Evolutionary conservation across 2,329 filamentous ascomycete genomes (phyloP).

Genomic region (Clonostachys sp.): DNA sequence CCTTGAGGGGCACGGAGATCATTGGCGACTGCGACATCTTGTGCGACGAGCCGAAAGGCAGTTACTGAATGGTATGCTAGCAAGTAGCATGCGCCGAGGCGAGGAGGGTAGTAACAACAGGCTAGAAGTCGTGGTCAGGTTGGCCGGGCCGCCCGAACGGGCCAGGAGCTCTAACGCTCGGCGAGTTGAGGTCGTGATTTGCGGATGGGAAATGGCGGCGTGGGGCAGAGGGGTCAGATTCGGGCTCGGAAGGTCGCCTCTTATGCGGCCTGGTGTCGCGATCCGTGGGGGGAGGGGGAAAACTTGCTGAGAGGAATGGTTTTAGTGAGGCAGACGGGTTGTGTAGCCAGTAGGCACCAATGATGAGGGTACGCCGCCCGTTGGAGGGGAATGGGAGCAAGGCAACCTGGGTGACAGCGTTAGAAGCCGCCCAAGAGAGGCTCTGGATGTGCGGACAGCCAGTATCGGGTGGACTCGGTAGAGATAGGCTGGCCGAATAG

Average conservation of each 20-base stretch:
- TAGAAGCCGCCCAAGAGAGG: too few species aligned
- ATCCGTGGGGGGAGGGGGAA: neutral
- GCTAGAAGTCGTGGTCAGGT: too few species aligned
- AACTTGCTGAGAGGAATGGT: neutral
- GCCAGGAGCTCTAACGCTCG: neutral
- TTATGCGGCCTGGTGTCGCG: slow-evolving; percentile 21
- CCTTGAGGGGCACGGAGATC: slow-evolving; percentile 90
- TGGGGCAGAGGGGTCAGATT: slow-evolving; percentile 5
- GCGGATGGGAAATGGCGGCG: slow-evolving; percentile 1
- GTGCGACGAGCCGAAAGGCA: slow-evolving; percentile 7
- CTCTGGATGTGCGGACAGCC: too few species aligned
- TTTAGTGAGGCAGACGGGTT: neutral
- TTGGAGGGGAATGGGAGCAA: too few species aligned
- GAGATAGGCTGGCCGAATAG: too few species aligned
- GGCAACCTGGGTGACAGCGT: too few species aligned
- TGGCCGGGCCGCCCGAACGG: neutral
- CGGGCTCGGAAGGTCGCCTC: slow-evolving; percentile 15
- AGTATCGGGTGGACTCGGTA: too few species aligned
- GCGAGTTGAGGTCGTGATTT: slow-evolving; percentile 1
- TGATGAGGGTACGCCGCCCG: too few species aligned
- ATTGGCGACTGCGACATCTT: slow-evolving; percentile 83
- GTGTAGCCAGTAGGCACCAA: neutral
- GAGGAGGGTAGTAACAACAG: neutral
- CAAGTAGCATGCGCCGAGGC: neutral
- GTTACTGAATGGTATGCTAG: neutral